Base-by-base conservation (phyloP, 306 rosid genomes). In the Phaseolus lunatus region DNA sequence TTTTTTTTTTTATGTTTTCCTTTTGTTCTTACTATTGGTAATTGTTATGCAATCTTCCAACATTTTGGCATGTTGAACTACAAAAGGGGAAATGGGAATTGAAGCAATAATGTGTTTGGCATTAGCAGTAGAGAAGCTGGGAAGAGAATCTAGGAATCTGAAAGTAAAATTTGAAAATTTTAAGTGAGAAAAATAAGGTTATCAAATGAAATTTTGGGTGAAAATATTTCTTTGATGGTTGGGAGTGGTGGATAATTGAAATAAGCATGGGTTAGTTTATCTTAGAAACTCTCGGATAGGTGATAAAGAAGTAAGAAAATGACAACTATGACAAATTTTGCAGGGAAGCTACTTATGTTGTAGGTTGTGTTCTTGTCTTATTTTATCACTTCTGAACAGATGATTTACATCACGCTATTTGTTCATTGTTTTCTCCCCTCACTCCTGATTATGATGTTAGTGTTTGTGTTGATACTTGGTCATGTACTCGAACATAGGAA, bases 1-100 rank as follows among this genome's bases (percentile, higher is more conserved):
- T n/a, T 2, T 15, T n/a, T n/a, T n/a, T n/a, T n/a, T n/a, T n/a
- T n/a, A n/a, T n/a, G n/a, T n/a, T 7, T 0, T 72, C 61, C 12
- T 52, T 53, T 37, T 7, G 20, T 43, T 26, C 12, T 59, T 9
- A 0, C 27, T 26, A 61, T 19, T 19, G 35, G 29, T 64, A 22
- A 76, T 76, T 35, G 10, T 33, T 20, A n/a, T 62, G 61, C 35
- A 47, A 37, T 52, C 2, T 50, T 67, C 41, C 50, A 53, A 54
- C 23, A 27, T 27, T 26, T 77, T 4, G 13, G 63, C 63, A 19
- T 11, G 35, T 43, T 78, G 24, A 7, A 41, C 33, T 11, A 12
- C 47, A 26, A 27, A n/a, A 39, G 33, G 45, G 44, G 20, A 39
- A 27, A 9, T 54, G 67, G 2, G 59, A 54, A 53, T 56, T 29